Evolutionary conservation across 371 early-diverging fungal species (phyloP), one percentile per base, ranked within the genome.

Genomic region (Rhizopus delemar): DNA sequence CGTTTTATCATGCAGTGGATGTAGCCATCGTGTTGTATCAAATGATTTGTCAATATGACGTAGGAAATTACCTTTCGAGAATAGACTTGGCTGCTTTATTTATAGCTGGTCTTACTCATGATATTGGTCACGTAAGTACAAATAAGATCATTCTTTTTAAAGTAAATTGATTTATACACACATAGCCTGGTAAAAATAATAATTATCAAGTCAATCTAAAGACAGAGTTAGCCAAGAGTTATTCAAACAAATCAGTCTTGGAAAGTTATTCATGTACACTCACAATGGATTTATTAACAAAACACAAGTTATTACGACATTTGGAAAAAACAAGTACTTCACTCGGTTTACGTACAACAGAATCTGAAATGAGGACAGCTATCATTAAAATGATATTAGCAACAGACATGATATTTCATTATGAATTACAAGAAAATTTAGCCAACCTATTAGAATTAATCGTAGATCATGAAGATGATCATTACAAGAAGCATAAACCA

Each of bases 401-500:
- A 9, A 95, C 95, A 0, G 95, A 95, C 69, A 95, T 95, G 95
- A 72, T 84, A 0, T 84, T 86, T n/a, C 95, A 95, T 61, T 95
- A 91, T 71, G 82, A 81, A 36, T 76, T 92, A 51, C 86, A 92
- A 52, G 90, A 89, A 50, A 80, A 86, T 46, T 62, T 90, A 29
- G 69, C 76, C 41, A 74, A 77, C 28, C 29, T 75, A 33, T 34
- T 75, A 13, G 75, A 72, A 22, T 65, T 75, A 6, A 56, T 65
- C 6, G 22, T 51, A 4, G 67, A 70, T 45, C 46, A 45, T 22
- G 46, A 45, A 45, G 15, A n/a, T 63, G 52, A 38, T 31, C 54
- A 13, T 38, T 51, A 34, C 15, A 56, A 41, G 57, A 65, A 9
- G 53, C 65, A 61, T 49, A 56, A 57, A 45, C 66, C 66, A 32